Base-by-base conservation (phyloP, 306 rosid species). In the Prunus campanulata region DNA sequence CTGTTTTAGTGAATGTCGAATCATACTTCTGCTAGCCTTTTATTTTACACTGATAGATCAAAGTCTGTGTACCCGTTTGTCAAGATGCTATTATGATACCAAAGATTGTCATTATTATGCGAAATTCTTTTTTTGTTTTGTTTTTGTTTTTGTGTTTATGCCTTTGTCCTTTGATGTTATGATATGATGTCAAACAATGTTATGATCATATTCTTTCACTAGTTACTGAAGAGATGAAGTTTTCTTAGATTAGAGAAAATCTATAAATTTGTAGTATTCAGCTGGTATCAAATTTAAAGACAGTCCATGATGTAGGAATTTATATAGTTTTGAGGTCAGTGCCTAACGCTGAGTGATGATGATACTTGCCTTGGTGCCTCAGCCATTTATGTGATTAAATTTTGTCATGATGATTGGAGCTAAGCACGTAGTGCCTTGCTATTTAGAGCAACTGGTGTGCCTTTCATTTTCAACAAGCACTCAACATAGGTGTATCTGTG, bases 261-360 rank as follows among this genome's bases (percentile, higher is more conserved):
- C 30, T 11, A 25, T 24, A 29, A 24, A 24, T 24, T 59, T 59
- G 29, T 59, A n/a, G 44, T 7, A 39, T 39, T 39, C 44, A 7
- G 44, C 8, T 39, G 9, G 44, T 39, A 39, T 39, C 44, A 39
- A 39, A 39, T 39, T 39, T 39, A 39, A 39, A 7, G 9, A 39
- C 4, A n/a, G 71, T 11, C 71, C 18, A 20, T 66, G 20, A 66
- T 29, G 3, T 42, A 42, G 14, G 8, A 11, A 11, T 66, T 44
- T 20, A 66, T 66, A 19, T 44, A 42, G 71, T 66, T 66, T 44
- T n/a, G 18, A 66, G 71, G 52, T 42, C n/a, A 15, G 71, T 44
- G 8, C 32, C 35, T 7, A 65, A 2, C 20, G 32, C 52, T 66
- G 52, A 20, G 22, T 44, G 11, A 35, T 44, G 18, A 66, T 66